Evolutionary conservation across 345 rosid genomes (phyloP).

Genomic region (Tarenaya hassleriana): DNA sequence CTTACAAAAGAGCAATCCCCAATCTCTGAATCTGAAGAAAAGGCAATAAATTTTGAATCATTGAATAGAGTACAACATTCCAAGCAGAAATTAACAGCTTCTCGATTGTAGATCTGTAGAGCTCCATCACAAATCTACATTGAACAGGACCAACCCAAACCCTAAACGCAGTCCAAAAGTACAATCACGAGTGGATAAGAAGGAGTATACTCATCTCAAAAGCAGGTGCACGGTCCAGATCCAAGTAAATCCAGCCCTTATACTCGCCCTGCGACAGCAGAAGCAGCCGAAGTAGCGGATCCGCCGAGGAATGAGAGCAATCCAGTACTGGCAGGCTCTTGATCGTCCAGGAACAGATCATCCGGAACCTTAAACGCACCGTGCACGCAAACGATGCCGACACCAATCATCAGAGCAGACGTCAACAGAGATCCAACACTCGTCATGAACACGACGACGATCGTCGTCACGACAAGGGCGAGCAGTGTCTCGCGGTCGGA

Average conservation of each 20-base stretch:
- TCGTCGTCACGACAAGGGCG: constrained; percentile 41
- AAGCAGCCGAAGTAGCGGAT: constrained; percentile 53
- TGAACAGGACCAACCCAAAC: constrained; percentile 10
- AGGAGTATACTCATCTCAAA: constrained; percentile 13
- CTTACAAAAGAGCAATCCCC: no score
- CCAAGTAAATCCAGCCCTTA: constrained; percentile 19
- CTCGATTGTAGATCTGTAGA: constrained; percentile 6
- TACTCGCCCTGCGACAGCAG: constrained; percentile 51
- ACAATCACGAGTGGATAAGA: constrained; percentile 5
- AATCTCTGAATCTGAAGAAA: no score
- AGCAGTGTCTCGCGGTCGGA: constrained; percentile 73
- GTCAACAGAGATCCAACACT: constrained; percentile 70
- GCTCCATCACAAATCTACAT: constrained; percentile 22
- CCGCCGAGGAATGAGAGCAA: constrained; percentile 68
- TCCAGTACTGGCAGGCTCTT: constrained; percentile 55
- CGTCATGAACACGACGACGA: constrained; percentile 67
- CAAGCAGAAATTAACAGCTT: no score
- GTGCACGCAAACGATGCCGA: constrained; percentile 62
- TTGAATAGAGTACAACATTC: no score
- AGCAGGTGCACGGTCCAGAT: neutral
- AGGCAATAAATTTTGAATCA: no score
- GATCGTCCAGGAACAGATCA: constrained; percentile 76
- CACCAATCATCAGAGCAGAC: constrained; percentile 59
- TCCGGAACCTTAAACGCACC: constrained; percentile 88
- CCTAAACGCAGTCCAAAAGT: neutral